These are phyloP conservation scores for Cryphonectria parasitica DNA, from an alignment of 2,329 filamentous ascomycete species.

Conservation along the genomic window DNA sequence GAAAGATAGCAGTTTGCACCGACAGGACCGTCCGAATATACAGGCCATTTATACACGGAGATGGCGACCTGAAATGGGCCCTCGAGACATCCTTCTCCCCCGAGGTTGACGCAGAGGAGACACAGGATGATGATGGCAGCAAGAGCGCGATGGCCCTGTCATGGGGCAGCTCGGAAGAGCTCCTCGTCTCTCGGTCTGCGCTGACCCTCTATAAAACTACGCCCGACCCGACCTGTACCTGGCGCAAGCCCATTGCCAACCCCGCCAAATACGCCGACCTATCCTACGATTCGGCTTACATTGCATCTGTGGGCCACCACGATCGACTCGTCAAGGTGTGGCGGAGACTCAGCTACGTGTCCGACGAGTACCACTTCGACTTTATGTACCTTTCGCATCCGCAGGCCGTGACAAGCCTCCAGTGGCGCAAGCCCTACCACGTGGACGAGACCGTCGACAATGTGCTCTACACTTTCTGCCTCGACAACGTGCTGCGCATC, in stretches of 20 bases:
- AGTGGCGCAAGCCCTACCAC: conserved; percentile 83
- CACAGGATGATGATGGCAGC: conserved; percentile 38
- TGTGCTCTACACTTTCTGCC: conserved; percentile 86
- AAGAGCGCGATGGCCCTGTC: conserved; percentile 61
- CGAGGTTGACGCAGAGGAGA: conserved; percentile 36
- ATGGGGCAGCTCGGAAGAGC: conserved; percentile 85
- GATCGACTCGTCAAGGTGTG: conserved; percentile 92
- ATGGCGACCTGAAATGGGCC: conserved; percentile 74
- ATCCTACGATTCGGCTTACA: conserved; percentile 84
- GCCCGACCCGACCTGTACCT: conserved; percentile 60
- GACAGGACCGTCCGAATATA: conserved; percentile 73
- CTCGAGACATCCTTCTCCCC: conserved; percentile 63
- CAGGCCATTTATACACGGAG: conserved; percentile 70
- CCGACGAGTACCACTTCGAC: conserved; percentile 84
- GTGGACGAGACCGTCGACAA: conserved; percentile 80
- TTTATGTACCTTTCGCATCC: conserved; percentile 90
- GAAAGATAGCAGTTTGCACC: conserved; percentile 82
- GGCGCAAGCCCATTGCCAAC: conserved; percentile 76
- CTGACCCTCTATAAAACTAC: conserved; percentile 70
- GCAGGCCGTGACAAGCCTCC: conserved; percentile 74
- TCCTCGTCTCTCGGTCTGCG: conserved; percentile 73
- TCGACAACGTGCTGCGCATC: conserved; percentile 77
- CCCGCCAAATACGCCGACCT: conserved; percentile 74
- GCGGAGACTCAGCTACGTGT: conserved; percentile 83
- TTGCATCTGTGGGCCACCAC: conserved; percentile 77